Conservation (phyloP, 768 basidiomycete genomes). For the Russula sp. region DNA sequence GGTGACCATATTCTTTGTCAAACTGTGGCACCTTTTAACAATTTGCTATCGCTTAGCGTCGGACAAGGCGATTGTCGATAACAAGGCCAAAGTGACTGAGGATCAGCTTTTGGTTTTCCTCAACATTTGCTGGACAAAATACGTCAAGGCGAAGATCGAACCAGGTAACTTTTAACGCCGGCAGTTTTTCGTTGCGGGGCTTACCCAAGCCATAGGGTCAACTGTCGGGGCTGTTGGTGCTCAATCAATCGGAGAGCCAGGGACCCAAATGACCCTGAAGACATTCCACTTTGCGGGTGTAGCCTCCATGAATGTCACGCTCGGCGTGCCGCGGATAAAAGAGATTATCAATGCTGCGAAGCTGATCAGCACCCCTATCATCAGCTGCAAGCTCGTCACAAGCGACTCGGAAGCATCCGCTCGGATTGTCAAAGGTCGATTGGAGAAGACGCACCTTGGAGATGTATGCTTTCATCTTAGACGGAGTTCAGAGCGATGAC, state of each 20-base stretch:
- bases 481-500: neutral
- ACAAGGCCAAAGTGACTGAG: conserved; percentile 84
- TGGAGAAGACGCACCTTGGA: conserved; percentile 92
- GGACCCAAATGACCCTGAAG: conserved; percentile 99
- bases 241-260: conserved; percentile 98
- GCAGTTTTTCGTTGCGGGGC: neutral
- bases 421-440: conserved; percentile 91
- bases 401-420: conserved; percentile 87
- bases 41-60: conserved; percentile 39
- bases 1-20: conserved; percentile 34
- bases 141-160: conserved; percentile 93
- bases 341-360: conserved; percentile 99
- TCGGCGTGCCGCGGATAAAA: conserved; percentile 99
- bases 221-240: conserved; percentile 98
- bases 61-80: conserved; percentile 74
- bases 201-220: conserved; percentile 52
- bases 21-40: neutral
- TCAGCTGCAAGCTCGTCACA: conserved; percentile 90
- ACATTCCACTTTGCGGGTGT: conserved; percentile 99
- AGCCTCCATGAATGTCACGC: conserved; percentile 98
- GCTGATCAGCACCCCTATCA: conserved; percentile 93
- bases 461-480: conserved; percentile 54
- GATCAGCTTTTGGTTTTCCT: conserved; percentile 75
- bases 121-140: conserved; percentile 84
- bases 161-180: conserved; percentile 50